Base-by-base conservation (phyloP, 805 yeast species). In the Hanseniaspora valbyensis region DNA sequence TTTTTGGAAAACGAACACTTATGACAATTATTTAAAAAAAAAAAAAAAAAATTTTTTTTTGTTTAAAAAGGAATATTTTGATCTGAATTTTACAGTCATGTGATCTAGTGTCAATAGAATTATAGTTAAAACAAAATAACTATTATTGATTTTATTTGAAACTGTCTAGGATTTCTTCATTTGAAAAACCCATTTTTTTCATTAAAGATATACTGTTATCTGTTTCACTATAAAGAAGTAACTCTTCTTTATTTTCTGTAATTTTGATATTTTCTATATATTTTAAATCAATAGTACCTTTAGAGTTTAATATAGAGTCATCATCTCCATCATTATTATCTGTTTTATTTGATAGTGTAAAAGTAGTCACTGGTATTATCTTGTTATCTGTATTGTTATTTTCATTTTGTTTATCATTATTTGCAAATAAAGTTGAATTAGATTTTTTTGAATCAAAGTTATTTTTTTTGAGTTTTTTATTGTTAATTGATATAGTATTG, bases 111-210 rank as follows among this genome's bases (percentile, higher is more conserved):
- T n/a, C n/a, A n/a, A n/a, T n/a, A n/a, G n/a, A n/a, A n/a, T n/a
- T n/a, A n/a, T n/a, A n/a, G n/a, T n/a, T n/a, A n/a, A n/a, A n/a
- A n/a, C n/a, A n/a, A n/a, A n/a, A n/a, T n/a, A n/a, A n/a, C n/a
- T n/a, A n/a, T n/a, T n/a, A n/a, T n/a, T n/a, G n/a, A n/a, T n/a
- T 25, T 13, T 38, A 21, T 4, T 16, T 21, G 21, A 46, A 39
- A 3, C 43, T 38, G 10, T 29, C 49, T 2, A 28, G 40, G 4
- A 44, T 44, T 13, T 44, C 49, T 12, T 44, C 42, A 22, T 37
- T 30, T 1, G 37, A 28, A 13, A 25, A 37, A 2, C 49, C 49
- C 5, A 36, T 37, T 22, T 26, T 36, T 30, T 44, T 36, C 30
- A 44, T 19, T 12, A 44, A 2, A 1, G 32, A 28, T 7, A 44